Evolutionary conservation across 2,329 filamentous ascomycete genomes (phyloP), one percentile per base, ranked within the genome.

Genomic region (Zarea fungicola): DNA sequence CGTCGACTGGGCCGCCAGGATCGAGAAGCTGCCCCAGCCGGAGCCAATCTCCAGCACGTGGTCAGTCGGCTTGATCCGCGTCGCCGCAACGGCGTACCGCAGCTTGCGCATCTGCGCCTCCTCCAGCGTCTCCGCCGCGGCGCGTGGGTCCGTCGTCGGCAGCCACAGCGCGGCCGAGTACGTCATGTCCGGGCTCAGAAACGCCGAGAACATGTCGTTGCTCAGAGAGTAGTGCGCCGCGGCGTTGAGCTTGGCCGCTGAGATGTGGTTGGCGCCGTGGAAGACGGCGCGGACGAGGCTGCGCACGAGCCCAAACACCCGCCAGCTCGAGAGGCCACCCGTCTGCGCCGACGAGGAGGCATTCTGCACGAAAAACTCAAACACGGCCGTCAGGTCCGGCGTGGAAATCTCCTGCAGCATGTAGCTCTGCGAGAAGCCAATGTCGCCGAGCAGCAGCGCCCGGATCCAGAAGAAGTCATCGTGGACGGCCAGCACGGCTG

Each of bases 41-140:
- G 83, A 87, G 2, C 85, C 85, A 47, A 89, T 87, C 56, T 89
- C 85, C 16, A 89, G 67, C 2, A 89, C 79, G 58, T 87, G 84
- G 53, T 89, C 84, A 1, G 74, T 75, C 0, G 73, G 50, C 54
- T 84, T 81, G 55, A 88, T 80, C 42, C 69, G 76, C 8, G 82
- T 80, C 21, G 81, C 81, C 41, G 79, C 70, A 39, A 89, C 81
- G 61, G 88, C 84, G 8, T 79, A 75, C 52, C 75, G 67, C 13
- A 89, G 67, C 62, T 89, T 89, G 14, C 78, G 79, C 61, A 79
- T 76, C 62, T 89, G 85, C 1, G 85, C 85, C 21, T 76, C 69
- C 59, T 87, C 78, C 1, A 88, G 68, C 0, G 73, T 73, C 60
- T 89, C 84, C 41, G 71, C 66, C 10, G 67, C 67, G 25, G 62